Conservation (phyloP, 176 grass and related monocot species). For the Dendrocalamus sinicus region DNA sequence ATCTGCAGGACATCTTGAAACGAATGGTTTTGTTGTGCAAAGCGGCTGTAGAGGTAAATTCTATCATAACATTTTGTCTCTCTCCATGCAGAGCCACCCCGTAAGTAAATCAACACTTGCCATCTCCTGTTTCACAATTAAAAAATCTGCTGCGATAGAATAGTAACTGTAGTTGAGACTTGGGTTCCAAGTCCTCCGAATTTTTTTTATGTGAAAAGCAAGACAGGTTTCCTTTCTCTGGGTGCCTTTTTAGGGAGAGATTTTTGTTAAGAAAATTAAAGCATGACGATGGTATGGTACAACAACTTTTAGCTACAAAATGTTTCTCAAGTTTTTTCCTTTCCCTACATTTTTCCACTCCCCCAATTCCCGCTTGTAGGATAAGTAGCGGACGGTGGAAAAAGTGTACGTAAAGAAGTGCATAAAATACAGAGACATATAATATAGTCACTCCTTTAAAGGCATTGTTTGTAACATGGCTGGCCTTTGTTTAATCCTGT, state of each 20-base stretch:
- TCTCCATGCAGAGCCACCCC: not conserved
- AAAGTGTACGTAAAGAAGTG: not conserved
- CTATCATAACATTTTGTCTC: constrained; percentile 9
- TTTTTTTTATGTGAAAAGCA: not conserved
- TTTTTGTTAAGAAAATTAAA: not conserved
- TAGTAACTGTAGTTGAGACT: not conserved
- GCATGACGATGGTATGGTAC: not conserved
- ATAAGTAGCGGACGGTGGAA: not conserved
- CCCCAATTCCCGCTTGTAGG: not conserved
- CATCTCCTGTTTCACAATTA: not conserved
- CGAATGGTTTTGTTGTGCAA: constrained; percentile 95
- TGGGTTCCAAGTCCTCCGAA: not conserved
- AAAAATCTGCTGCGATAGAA: not conserved
- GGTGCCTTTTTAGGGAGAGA: not conserved
- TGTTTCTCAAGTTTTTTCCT: not conserved
- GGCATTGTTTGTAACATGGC: not conserved
- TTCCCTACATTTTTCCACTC: not conserved
- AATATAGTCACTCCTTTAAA: not conserved
- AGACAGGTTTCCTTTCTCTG: not conserved
- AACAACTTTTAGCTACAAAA: not conserved
- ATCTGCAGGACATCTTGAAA: constrained; percentile 82
- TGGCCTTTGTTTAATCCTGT: constrained; percentile 12
- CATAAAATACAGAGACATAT: not conserved
- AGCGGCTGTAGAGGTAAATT: constrained; percentile 84
- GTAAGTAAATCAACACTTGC: not conserved